Conservation (phyloP, 169 alveolate genomes). For the Amoebophrya sp. region DNA sequence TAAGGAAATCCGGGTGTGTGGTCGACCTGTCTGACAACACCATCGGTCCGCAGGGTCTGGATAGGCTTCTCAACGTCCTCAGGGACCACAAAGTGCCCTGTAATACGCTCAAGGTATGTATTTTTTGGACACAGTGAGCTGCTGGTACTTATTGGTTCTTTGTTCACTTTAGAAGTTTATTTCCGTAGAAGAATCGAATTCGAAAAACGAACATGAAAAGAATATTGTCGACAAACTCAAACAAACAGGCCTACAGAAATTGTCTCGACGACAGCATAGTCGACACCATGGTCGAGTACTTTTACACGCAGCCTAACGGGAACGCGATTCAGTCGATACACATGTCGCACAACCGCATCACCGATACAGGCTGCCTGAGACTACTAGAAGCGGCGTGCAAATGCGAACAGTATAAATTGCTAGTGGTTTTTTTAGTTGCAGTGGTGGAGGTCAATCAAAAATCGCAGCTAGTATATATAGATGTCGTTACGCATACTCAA, state of each 20-base stretch:
- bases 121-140: too few relatives aligned
- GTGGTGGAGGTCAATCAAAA: too few relatives aligned
- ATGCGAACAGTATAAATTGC: background rate
- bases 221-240: too few relatives aligned
- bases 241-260: background rate
- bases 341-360: constrained; percentile 13
- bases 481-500: too few relatives aligned
- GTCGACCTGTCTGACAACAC: background rate
- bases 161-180: background rate
- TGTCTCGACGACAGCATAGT: constrained; percentile 3
- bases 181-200: background rate
- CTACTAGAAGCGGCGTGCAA: background rate
- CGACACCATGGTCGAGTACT: background rate
- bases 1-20: background rate
- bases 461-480: too few relatives aligned
- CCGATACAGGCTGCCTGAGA: background rate
- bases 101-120: background rate
- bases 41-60: constrained; percentile 21
- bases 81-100: constrained; percentile 6
- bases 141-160: background rate
- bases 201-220: too few relatives aligned
- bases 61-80: background rate
- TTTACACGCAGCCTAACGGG: background rate
- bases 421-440: too few relatives aligned
- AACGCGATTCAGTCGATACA: background rate